Percentiles rank a stretch among this genome's conserved stretches.
phyloP scores from a whole-genome alignment of 352 stramenopile genomes.

The Thraustochytrium striatum region DNA sequence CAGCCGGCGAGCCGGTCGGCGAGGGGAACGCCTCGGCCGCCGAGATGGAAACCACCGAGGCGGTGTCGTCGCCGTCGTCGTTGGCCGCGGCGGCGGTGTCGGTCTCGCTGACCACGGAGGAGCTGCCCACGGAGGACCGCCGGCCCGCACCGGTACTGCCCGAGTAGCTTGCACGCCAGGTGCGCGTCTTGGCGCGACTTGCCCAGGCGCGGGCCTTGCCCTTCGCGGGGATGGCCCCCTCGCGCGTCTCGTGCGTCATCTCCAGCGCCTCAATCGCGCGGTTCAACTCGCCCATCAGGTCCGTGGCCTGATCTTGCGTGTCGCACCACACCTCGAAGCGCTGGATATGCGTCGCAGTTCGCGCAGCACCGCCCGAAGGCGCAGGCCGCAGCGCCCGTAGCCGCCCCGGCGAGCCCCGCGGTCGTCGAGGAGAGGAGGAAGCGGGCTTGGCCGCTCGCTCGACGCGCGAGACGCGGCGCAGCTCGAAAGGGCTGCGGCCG shows the following conservation, averaged over 20 bases:
- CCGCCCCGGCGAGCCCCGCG: neutral
- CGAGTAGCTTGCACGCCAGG: neutral
- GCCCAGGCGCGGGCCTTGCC: conserved; percentile 24
- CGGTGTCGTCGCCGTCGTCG: no score
- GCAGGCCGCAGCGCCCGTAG: neutral
- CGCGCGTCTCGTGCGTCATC: neutral
- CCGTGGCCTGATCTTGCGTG: neutral
- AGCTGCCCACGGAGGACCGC: no score
- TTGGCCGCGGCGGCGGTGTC: no score
- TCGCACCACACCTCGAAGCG: conserved; percentile 46
- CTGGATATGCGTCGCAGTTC: conserved; percentile 10
- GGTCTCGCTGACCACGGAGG: no score
- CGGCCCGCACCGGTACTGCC: no score
- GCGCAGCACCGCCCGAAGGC: neutral
- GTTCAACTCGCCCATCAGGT: neutral
- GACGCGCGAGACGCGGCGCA: conserved; percentile 9
- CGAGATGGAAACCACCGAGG: no score
- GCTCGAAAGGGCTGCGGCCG: conserved; percentile 25
- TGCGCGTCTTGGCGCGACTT: neutral
- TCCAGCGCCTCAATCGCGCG: neutral
- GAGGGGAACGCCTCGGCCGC: no score
- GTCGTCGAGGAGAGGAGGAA: neutral
- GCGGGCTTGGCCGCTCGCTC: neutral
- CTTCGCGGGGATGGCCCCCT: neutral
- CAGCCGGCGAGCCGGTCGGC: no score